Base-by-base conservation (phyloP, 192 early-diverging fungal genomes). In the Ramicandelaber brevisporus region DNA sequence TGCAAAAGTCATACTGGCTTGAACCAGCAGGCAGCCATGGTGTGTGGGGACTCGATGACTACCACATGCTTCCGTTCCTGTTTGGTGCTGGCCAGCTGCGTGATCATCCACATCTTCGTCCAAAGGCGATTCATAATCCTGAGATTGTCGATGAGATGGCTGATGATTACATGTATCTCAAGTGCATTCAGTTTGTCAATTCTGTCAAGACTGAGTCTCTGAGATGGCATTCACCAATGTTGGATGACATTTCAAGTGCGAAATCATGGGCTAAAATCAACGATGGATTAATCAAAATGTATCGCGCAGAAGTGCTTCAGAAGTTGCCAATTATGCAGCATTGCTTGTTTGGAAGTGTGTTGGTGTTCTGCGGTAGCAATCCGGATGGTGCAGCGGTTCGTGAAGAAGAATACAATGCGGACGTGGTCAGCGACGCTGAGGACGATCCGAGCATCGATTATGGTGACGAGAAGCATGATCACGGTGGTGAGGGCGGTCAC, bases 31-130 rank as follows among this genome's bases (percentile, higher is more conserved):
- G 92, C 5, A 78, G 72, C 7, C 92, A 97, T 35, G 92, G 92
- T 30, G 92, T 97, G n/a, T 97, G 92, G 92, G 92, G 92, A 2
- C 59, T 97, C 22, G 88, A 97, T 38, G 92, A 97, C 44, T 92
- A 86, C 48, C 88, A 97, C 34, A 93, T 93, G 37, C 45, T 97
- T 44, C 86, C 92, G 4, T 97, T 88, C 44, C 23, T 86, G 29
- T 96, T 89, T 62, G 90, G 87, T 3, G 56, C 78, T 7, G 67
- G 74, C 7, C 85, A 95, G 46, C 56, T 95, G 18, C 49, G 63
- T 29, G 66, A 69, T 20, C 90, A 96, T 60, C 87, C 78, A 48
- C 61, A 89, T 29, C 57, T 97, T 33, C 57, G 68, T 20, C 92
- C 92, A 16, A 93, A 93, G 34, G 83, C 86, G 7, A 89, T 97